These are phyloP conservation scores for Trifolium pratense DNA, from an alignment of 306 rosid genomes.

Conservation along the genomic window DNA sequence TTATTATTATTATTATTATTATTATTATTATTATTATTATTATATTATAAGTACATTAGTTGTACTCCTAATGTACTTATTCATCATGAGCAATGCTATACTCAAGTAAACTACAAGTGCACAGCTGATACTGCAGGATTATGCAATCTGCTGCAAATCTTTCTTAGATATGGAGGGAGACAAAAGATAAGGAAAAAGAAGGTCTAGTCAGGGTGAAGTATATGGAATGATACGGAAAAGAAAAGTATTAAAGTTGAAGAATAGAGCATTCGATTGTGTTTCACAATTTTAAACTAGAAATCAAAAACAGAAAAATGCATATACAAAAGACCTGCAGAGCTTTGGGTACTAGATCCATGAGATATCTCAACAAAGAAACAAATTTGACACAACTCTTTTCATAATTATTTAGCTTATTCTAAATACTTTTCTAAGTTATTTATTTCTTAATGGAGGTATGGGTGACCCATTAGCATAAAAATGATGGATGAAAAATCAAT, in stretches of 20 bases:
- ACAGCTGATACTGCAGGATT: background rate
- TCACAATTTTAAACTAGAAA: conserved; percentile 2
- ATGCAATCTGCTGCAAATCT: conserved; percentile 32
- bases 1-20: too few species aligned
- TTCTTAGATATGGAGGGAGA: conserved; percentile 13
- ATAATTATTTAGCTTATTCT: conserved; percentile 12
- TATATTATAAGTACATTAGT: too few species aligned
- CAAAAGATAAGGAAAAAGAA: background rate
- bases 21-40: too few species aligned
- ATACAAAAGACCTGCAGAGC: background rate
- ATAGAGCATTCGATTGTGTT: background rate
- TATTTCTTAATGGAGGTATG: conserved; percentile 14
- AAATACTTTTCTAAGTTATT: conserved; percentile 20
- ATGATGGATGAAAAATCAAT: conserved; percentile 11
- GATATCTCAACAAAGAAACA: conserved; percentile 27
- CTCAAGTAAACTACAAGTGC: conserved; percentile 12
- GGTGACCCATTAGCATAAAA: conserved; percentile 8
- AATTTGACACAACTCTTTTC: conserved; percentile 19
- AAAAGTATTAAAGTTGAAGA: conserved; percentile 12
- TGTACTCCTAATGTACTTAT: conserved; percentile 8
- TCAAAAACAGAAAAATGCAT: conserved; percentile 28
- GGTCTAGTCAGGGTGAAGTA: background rate
- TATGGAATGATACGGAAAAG: conserved; percentile 9
- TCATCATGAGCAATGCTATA: conserved; percentile 23
- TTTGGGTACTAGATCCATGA: conserved; percentile 26